phyloP scores from a whole-genome alignment of 805 yeast species.

The Wickerhamomyces mucosus region DNA sequence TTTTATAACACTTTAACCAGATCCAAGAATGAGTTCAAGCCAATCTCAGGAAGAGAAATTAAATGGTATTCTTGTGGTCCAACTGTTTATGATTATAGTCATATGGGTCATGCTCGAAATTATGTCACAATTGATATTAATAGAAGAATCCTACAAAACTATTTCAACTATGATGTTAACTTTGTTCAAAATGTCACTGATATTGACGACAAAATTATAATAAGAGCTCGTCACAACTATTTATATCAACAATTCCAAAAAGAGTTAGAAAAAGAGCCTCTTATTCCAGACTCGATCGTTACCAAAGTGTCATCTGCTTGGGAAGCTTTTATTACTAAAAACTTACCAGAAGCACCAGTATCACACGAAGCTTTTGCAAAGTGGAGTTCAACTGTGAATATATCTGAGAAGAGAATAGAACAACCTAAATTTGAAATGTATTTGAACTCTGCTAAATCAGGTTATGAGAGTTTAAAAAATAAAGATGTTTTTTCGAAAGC shows the following conservation, averaged over 20 bases:
- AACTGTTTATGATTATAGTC: slow-evolving; percentile 91
- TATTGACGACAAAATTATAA: slow-evolving; percentile 92
- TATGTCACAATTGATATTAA: slow-evolving; percentile 92
- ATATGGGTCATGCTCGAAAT: slow-evolving; percentile 98
- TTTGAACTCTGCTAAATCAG: slow-evolving; percentile 47
- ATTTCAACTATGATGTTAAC: slow-evolving; percentile 79
- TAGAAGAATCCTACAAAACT: slow-evolving; percentile 80
- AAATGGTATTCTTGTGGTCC: slow-evolving; percentile 99
- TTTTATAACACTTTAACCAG: slow-evolving; percentile 81
- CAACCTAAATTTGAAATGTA: slow-evolving; percentile 89
- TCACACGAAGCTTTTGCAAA: slow-evolving; percentile 28
- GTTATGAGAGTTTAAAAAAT: slow-evolving; percentile 35
- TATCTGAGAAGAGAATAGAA: slow-evolving; percentile 37
- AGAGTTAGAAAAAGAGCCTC: slow-evolving; percentile 17
- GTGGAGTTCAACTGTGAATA: slow-evolving; percentile 46
- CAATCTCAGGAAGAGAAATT: slow-evolving; percentile 52
- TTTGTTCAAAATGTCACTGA: slow-evolving; percentile 98
- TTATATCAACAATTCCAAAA: slow-evolving; percentile 54
- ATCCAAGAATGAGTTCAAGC: slow-evolving; percentile 69
- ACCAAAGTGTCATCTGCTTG: slow-evolving; percentile 35
- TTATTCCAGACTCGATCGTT: slow-evolving; percentile 26
- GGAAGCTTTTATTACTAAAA: slow-evolving; percentile 38
- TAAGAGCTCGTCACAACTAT: slow-evolving; percentile 86
- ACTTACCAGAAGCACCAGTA: slow-evolving; percentile 37
- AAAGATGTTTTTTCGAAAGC: slow-evolving; percentile 19